phyloP scores from a whole-genome alignment of 2,329 filamentous ascomycete species.

The Aureobasidium sp. region DNA sequence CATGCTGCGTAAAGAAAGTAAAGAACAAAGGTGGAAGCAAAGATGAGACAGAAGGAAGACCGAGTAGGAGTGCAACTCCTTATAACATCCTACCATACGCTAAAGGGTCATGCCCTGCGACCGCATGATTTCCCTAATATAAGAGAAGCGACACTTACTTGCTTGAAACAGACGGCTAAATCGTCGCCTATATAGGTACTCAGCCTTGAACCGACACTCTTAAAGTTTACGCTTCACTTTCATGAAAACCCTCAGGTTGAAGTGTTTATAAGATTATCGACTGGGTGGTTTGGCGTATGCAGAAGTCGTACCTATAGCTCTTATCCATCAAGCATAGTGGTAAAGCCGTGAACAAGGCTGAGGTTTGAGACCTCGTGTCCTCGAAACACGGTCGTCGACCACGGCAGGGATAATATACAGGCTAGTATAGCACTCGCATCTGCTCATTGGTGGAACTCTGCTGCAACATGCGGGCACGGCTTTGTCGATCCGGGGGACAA shows the following conservation, averaged over 20 bases:
- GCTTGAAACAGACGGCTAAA: constrained; percentile 1
- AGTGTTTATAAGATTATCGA: not conserved
- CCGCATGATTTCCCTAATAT: constrained; percentile 3
- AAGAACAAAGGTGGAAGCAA: not conserved
- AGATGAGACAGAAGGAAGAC: not conserved
- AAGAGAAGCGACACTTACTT: not conserved
- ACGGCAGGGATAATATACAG: not conserved
- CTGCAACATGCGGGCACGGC: not conserved
- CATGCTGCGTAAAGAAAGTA: not conserved
- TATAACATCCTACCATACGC: not conserved
- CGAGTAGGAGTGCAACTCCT: not conserved
- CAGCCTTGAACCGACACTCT: not conserved
- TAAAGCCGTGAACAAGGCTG: not conserved
- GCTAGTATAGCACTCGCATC: not conserved
- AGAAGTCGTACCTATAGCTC: too few relatives aligned
- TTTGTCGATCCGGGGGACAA: constrained; percentile 2
- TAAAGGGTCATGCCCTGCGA: not conserved
- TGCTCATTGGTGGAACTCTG: constrained; percentile 3
- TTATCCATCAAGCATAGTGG: too few relatives aligned
- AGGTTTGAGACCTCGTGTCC: not conserved
- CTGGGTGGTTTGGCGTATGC: not conserved
- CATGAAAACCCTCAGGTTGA: not conserved
- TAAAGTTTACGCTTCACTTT: not conserved
- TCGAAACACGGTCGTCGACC: not conserved
- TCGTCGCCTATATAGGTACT: not conserved